Base-by-base conservation (phyloP, 257 asterid species). In the Fraxinus quadrangulata region DNA sequence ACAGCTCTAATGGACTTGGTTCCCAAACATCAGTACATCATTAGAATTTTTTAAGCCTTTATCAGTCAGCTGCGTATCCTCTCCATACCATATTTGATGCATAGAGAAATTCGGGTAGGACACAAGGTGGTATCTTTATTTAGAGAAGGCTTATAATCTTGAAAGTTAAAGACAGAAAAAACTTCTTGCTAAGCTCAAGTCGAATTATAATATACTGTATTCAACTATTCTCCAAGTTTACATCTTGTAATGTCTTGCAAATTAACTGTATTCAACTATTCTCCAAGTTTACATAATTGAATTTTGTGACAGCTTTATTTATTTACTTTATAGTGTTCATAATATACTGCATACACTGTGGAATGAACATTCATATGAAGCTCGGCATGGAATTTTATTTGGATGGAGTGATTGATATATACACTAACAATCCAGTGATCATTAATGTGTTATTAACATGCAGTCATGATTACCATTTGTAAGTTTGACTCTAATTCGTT, bases 341-440 rank as follows among this genome's bases (percentile, higher is more conserved):
- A 24, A 42, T 34, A 4, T 51, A 42, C 37, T 56, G 67, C 68
- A n/a, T 59, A 37, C 70, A 47, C 67, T n/a, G 7, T 26, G 24
- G 33, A 63, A 63, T 63, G 33, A 63, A 63, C 33, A 24, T 23
- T 10, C 69, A 63, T 24, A 14, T 76, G 66, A 28, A 68, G 23
- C 65, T 34, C n/a, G n/a, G 21, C 73, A 73, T 37, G 34, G 28
- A 11, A 19, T 71, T 65, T 7, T 47, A 24, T 49, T 39, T 70
- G 72, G 77, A 39, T 74, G 21, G 45, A 74, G 75, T 5, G 70
- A 72, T 67, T 82, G 75, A 28, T 70, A 11, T 17, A 45, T 76
- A 13, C 16, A 31, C 23, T 67, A 42, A 65, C 12, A 67, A 21
- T 28, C 11, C 13, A n/a, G 40, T 6, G 61, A 45, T 45, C 24